Evolutionary conservation across 225 moss, liverwort and hornwort species (phyloP).

Genomic region (Pseudoscleropodium purum): DNA sequence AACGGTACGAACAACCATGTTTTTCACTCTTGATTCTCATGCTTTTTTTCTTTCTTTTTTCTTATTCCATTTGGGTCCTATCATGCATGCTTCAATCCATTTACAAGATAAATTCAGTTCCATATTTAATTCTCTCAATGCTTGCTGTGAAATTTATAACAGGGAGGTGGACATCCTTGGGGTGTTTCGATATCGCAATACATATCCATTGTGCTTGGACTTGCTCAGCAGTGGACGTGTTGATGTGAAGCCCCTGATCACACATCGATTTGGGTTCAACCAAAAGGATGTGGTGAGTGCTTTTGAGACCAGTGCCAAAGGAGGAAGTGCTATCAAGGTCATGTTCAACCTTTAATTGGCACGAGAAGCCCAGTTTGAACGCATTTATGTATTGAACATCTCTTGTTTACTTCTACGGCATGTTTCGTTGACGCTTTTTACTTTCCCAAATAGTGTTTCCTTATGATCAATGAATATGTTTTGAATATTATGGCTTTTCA

Average conservation of each 20-base stretch:
- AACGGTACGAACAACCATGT: background rate
- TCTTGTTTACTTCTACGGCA: background rate
- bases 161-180: constrained; percentile 78
- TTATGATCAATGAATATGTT: background rate
- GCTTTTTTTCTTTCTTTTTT: background rate
- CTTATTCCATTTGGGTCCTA: background rate
- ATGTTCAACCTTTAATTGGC: constrained; percentile 81
- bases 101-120: background rate
- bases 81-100: background rate
- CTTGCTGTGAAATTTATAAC: background rate
- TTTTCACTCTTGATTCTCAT: background rate
- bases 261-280: constrained; percentile 69
- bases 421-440: background rate
- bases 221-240: constrained; percentile 60
- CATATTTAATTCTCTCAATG: background rate
- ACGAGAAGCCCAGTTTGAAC: background rate
- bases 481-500: background rate
- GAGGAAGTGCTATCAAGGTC: constrained; percentile 83
- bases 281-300: constrained; percentile 74
- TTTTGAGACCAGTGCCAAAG: constrained; percentile 72
- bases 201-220: constrained; percentile 78
- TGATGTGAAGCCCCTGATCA: constrained; percentile 71
- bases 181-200: constrained; percentile 81
- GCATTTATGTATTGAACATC: background rate
- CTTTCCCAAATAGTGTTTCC: background rate